These are phyloP conservation scores for Hyphodiscus sp. DNA, from an alignment of 2,329 filamentous ascomycete species.

Conservation along the genomic window DNA sequence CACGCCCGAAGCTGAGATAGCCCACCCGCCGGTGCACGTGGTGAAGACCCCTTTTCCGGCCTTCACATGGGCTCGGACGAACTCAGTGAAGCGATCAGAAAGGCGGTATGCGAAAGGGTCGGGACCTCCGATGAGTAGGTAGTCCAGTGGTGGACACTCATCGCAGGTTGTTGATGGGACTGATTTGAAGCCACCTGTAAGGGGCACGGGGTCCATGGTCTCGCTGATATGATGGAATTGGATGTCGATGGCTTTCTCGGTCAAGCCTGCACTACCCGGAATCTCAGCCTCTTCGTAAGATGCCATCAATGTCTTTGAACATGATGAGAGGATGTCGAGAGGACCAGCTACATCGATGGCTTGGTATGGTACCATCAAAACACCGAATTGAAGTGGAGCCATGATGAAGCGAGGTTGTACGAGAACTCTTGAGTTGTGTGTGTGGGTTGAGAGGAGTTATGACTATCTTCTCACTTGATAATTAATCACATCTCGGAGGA, in stretches of 20 bases:
- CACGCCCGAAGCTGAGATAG: conserved; percentile 31
- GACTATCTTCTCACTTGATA: no score
- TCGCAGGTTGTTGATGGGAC: conserved; percentile 23
- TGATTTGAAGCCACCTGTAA: conserved; percentile 10
- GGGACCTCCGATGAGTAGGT: conserved; percentile 33
- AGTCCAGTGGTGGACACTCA: conserved; percentile 33
- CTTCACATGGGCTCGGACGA: conserved; percentile 32
- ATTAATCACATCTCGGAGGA: no score
- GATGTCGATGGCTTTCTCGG: conserved; percentile 17
- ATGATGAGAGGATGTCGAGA: conserved; percentile 21
- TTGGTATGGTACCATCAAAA: conserved; percentile 24
- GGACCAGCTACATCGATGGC: conserved; percentile 22
- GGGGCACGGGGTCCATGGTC: conserved; percentile 18
- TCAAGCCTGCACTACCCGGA: conserved; percentile 4
- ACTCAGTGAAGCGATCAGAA: conserved; percentile 25
- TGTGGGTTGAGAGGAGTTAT: no score
- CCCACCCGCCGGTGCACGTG: conserved; percentile 33
- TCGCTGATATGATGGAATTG: conserved; percentile 22
- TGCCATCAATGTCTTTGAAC: conserved; percentile 8
- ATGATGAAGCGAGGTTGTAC: conserved; percentile 8
- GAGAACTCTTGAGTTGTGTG: no score
- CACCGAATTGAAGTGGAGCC: conserved; percentile 23
- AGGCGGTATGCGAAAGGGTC: conserved; percentile 26
- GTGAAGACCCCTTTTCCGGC: conserved; percentile 33
- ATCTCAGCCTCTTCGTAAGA: background rate